Percentiles rank a stretch among this genome's conserved stretches.
phyloP scores from a whole-genome alignment of 495 filamentous ascomycete genomes.

The Parachaetomium inaequale region DNA sequence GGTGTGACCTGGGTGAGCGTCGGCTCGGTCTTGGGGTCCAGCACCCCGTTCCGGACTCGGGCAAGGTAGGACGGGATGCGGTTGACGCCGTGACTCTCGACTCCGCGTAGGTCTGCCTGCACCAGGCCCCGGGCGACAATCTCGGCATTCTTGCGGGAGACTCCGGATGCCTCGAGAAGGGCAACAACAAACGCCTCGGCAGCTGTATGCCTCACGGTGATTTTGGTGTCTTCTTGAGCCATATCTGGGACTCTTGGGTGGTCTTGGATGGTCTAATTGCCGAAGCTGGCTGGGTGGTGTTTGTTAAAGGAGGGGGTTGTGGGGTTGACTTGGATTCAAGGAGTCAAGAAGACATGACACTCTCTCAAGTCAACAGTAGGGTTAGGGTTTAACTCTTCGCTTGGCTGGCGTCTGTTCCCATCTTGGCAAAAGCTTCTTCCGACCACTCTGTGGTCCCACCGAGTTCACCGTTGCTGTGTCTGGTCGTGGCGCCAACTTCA shows the following conservation, averaged over 20 bases:
- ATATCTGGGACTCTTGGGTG: too few relatives aligned
- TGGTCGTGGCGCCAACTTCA: too few relatives aligned
- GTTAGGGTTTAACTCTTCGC: not conserved
- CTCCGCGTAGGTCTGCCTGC: conserved; percentile 69
- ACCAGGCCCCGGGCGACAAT: conserved; percentile 63
- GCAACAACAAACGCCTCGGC: conserved; percentile 25
- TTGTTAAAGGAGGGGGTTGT: not conserved
- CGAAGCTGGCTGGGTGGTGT: not conserved
- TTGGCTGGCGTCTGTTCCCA: not conserved
- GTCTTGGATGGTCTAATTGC: not conserved
- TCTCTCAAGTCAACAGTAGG: too few relatives aligned
- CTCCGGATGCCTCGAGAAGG: conserved; percentile 57
- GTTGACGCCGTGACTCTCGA: conserved; percentile 75
- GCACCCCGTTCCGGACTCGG: conserved; percentile 61
- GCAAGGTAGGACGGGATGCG: conserved; percentile 71
- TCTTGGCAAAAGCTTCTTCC: conserved; percentile 19
- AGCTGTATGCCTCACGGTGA: conserved; percentile 19
- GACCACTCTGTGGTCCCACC: not conserved
- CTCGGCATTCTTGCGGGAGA: conserved; percentile 51
- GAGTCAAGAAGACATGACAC: too few relatives aligned
- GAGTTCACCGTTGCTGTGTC: too few relatives aligned
- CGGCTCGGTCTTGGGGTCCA: conserved; percentile 57
- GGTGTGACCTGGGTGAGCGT: conserved; percentile 58
- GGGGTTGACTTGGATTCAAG: not conserved
- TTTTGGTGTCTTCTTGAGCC: conserved; percentile 7